Evolutionary conservation across 495 filamentous ascomycete species (phyloP).

Genomic region (Lasiosphaeriaceae sp.): DNA sequence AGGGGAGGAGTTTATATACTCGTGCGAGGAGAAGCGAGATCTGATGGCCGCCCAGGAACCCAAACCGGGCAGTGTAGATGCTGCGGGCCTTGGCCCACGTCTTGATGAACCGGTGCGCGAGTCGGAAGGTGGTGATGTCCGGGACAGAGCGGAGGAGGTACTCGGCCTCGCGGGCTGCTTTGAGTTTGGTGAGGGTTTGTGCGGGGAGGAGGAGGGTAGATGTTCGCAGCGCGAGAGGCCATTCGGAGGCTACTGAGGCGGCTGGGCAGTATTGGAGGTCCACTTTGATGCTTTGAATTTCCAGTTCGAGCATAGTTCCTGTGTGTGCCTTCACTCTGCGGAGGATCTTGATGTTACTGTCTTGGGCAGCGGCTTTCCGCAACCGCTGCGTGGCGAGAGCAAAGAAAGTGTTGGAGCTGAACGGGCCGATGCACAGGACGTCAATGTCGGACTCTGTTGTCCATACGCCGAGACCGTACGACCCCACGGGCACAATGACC

Average conservation of each 20-base stretch:
- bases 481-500: conserved; percentile 55
- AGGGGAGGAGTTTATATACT: conserved; percentile 44
- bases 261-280: conserved; percentile 60
- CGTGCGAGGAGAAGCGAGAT: conserved; percentile 52
- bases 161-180: conserved; percentile 51
- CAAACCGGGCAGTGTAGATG: conserved; percentile 54
- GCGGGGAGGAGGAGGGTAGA: conserved; percentile 42
- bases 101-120: conserved; percentile 49
- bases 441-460: conserved; percentile 53
- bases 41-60: conserved; percentile 55
- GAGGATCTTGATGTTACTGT: conserved; percentile 41
- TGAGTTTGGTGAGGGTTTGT: conserved; percentile 48
- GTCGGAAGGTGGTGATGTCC: conserved; percentile 45
- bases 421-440: conserved; percentile 54
- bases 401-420: conserved; percentile 53
- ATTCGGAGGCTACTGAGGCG: conserved; percentile 39
- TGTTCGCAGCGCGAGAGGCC: conserved; percentile 29
- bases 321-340: conserved; percentile 48
- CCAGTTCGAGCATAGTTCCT: conserved; percentile 54
- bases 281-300: conserved; percentile 45
- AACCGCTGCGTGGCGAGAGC: conserved; percentile 47
- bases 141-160: conserved; percentile 53
- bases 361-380: conserved; percentile 32
- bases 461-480: conserved; percentile 57
- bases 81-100: conserved; percentile 53